A percentile compares a stretch with the other conserved stretches of the same genome.
Conservation (phyloP, 345 rosid species). For the Eucalyptus regnans region DNA sequence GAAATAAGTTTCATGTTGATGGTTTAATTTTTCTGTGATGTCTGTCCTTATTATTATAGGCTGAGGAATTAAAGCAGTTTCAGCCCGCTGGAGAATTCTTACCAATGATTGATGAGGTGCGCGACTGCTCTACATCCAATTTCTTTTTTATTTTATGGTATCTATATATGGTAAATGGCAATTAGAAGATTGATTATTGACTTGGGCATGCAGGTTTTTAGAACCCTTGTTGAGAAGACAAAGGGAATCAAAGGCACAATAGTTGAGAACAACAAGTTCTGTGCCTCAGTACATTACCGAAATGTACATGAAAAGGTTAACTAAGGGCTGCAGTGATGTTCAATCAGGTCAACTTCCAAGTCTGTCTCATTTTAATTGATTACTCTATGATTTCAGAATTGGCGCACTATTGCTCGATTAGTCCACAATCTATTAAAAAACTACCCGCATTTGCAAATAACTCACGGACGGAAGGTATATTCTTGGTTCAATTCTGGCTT, state of each 20-base stretch:
- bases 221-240: constrained; percentile 58
- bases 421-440: constrained; percentile 68
- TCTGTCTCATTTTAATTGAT: background rate
- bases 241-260: constrained; percentile 64
- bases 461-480: constrained; percentile 60
- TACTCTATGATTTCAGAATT: constrained; percentile 28
- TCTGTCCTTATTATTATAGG: constrained; percentile 18
- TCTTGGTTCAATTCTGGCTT: background rate
- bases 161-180: background rate
- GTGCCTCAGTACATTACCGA: constrained; percentile 91
- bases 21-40: background rate
- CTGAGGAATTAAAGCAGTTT: constrained; percentile 57
- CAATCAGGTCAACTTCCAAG: background rate
- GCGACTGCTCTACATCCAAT: background rate
- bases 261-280: constrained; percentile 94
- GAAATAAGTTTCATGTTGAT: background rate
- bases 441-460: constrained; percentile 60
- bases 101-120: constrained; percentile 66
- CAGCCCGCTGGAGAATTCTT: constrained; percentile 89
- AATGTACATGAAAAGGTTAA: constrained; percentile 73
- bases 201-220: constrained; percentile 36
- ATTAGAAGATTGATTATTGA: background rate
- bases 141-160: background rate
- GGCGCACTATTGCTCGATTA: constrained; percentile 60
- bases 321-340: background rate